These are phyloP conservation scores for Discostella pseudostelligera DNA, from an alignment of 108 stramenopile species.

Conservation along the genomic window DNA sequence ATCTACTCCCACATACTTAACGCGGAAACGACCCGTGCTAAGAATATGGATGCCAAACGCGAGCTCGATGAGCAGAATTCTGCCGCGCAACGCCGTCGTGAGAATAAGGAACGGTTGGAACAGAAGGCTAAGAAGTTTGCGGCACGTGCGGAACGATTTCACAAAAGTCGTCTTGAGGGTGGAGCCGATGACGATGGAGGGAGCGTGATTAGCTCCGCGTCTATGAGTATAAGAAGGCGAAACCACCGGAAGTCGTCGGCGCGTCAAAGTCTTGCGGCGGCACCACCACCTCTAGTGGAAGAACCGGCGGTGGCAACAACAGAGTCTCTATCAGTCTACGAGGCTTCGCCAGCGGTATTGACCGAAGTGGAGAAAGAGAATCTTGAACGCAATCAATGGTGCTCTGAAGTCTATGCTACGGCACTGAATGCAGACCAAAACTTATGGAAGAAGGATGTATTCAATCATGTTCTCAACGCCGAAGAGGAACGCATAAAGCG, in stretches of 20 bases:
- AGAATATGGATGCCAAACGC: constrained; percentile 25
- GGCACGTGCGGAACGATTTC: constrained; percentile 38
- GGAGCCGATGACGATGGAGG: constrained; percentile 32
- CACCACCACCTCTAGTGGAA: constrained; percentile 4
- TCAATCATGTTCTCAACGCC: constrained; percentile 11
- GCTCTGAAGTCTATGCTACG: constrained; percentile 4
- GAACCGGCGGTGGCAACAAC: not conserved
- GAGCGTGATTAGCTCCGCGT: constrained; percentile 32
- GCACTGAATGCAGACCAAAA: constrained; percentile 8
- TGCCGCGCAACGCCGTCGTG: constrained; percentile 18
- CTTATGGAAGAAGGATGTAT: constrained; percentile 19
- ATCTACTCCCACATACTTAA: constrained; percentile 33
- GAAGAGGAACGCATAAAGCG: constrained; percentile 14
- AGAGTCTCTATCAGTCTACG: constrained; percentile 1
- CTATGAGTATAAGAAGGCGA: constrained; percentile 33
- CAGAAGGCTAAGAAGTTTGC: constrained; percentile 42
- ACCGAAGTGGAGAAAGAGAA: constrained; percentile 5
- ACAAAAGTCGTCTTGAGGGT: constrained; percentile 35
- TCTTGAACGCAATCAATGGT: constrained; percentile 8
- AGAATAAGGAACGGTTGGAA: constrained; percentile 38
- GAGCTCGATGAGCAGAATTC: constrained; percentile 33
- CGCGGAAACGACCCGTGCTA: constrained; percentile 33
- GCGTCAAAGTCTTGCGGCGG: not conserved
- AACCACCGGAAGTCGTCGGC: constrained; percentile 23
- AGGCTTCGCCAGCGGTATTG: not conserved